phyloP scores from a whole-genome alignment of 192 early-diverging fungal genomes.

The Coemansia sp. region DNA sequence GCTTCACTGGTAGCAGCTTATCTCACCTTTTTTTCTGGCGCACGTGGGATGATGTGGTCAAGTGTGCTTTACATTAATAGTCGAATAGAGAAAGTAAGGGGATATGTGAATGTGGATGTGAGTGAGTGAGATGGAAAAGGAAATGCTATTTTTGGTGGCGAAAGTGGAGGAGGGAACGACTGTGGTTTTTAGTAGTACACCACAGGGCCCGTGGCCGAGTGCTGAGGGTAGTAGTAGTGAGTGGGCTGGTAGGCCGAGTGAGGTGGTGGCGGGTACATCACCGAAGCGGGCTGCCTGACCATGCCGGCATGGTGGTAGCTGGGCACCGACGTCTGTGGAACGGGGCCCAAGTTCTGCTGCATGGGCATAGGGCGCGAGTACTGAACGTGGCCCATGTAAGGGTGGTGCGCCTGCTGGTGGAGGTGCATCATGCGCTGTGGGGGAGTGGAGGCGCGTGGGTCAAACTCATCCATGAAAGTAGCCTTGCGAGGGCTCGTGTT shows the following conservation, averaged over 20 bases:
- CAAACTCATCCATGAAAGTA: slow-evolving; percentile 21
- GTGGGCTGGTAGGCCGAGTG: slow-evolving; percentile 1
- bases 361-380: slow-evolving; percentile 8
- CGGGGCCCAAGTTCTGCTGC: slow-evolving; percentile 3
- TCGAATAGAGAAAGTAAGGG: neutral
- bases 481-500: slow-evolving; percentile 48
- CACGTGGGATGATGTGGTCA: slow-evolving; percentile 7
- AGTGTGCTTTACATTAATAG: slow-evolving; percentile 6
- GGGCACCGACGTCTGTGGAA: neutral
- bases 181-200: slow-evolving; percentile 3
- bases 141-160: neutral
- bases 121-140: neutral
- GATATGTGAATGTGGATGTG: neutral
- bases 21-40: neutral
- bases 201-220: slow-evolving; percentile 6
- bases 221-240: slow-evolving; percentile 6
- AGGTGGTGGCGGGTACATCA: slow-evolving; percentile 1
- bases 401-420: slow-evolving; percentile 7
- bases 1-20: neutral
- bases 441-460: neutral
- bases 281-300: neutral
- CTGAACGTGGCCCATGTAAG: slow-evolving; percentile 6
- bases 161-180: neutral
- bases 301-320: slow-evolving; percentile 1
- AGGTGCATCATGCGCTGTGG: slow-evolving; percentile 6